A percentile compares a stretch with the other conserved stretches of the same genome.
Conservation (phyloP, 2,329 filamentous ascomycete genomes). For the Pseudogymnoascus sp. region DNA sequence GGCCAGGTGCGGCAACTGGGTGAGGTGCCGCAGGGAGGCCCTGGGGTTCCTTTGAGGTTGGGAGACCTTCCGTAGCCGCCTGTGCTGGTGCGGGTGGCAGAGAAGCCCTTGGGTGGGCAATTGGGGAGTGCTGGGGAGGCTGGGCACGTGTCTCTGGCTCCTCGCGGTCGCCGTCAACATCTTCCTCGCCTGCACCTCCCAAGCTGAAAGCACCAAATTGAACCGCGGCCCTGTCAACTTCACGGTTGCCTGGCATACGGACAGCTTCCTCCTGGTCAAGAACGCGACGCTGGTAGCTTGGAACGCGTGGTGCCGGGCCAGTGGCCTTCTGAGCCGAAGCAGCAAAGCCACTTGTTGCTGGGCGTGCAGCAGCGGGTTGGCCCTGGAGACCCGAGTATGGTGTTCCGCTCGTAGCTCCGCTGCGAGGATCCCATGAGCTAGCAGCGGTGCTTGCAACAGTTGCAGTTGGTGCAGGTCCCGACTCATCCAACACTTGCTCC, state of each 20-base stretch:
- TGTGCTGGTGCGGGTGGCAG: slow-evolving; percentile 63
- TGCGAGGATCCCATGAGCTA: slow-evolving; percentile 72
- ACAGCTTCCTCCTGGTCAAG: slow-evolving; percentile 96
- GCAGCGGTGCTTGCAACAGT: slow-evolving; percentile 84
- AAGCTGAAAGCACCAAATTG: slow-evolving; percentile 95
- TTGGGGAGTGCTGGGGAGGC: slow-evolving; percentile 85
- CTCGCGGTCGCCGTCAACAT: slow-evolving; percentile 90
- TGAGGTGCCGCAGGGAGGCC: slow-evolving; percentile 43
- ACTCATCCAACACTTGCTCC: slow-evolving; percentile 78
- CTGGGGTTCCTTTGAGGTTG: slow-evolving; percentile 35
- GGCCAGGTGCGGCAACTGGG: slow-evolving; percentile 30
- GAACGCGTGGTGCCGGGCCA: slow-evolving; percentile 55
- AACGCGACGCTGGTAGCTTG: slow-evolving; percentile 77
- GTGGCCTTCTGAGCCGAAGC: slow-evolving; percentile 73
- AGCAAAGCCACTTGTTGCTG: slow-evolving; percentile 65
- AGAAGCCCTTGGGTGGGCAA: slow-evolving; percentile 75
- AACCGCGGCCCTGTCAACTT: slow-evolving; percentile 84
- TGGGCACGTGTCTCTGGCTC: slow-evolving; percentile 91
- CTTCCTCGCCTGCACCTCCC: slow-evolving; percentile 67
- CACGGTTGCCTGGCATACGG: slow-evolving; percentile 94
- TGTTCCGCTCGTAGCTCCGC: slow-evolving; percentile 51
- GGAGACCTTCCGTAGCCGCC: slow-evolving; percentile 45
- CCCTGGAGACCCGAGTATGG: slow-evolving; percentile 58
- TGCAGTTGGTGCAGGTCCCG: slow-evolving; percentile 66
- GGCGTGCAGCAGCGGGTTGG: slow-evolving; percentile 47